Evolutionary conservation across 2,329 filamentous ascomycete genomes (phyloP), one percentile per base, ranked within the genome.

Genomic region (Alternaria consortialis): DNA sequence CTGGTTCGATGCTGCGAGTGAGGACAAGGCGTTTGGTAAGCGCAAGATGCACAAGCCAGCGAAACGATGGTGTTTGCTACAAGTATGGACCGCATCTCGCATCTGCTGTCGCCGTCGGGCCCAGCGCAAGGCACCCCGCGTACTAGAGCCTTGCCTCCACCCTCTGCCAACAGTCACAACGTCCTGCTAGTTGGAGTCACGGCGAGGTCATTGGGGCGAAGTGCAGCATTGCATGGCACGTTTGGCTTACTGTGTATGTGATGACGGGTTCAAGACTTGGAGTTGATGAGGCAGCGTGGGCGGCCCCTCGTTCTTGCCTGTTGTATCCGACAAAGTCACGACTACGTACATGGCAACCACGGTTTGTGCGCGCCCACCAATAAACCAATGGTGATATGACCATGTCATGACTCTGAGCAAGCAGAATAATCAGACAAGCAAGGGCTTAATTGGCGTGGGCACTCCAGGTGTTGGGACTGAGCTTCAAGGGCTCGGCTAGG

Each of bases 161-260:
- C 29, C 15, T 13, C 13, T 39, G 46, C 46, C 44, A 56, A 53
- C 43, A 8, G 25, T 25, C 46, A 50, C 15, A n/a, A 17, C n/a
- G 37, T 52, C 23, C 43, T 53, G 58, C 59, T 65, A 51, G 64
- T 59, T 36, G 48, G 56, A 47, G 57, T 47, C 58, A 61, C 64
- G 60, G 62, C 62, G 57, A 66, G 29, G 60, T 37, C 53, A 47
- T 47, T 62, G 62, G 43, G 64, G 61, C 60, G 57, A 20, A 57
- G 58, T 52, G 65, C 63, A 64, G 65, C 52, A 44, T 3, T 47
- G 60, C 50, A 20, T 34, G 51, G 12, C 27, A 58, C 20, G 39
- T 51, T 15, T 32, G 48, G 64, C 64, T 66, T 62, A 62, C 46
- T 55, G 62, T 56, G 61, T 62, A 62, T 58, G 65, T 62, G 55